Base-by-base conservation (phyloP, 139 green algal genomes). In the Coelastrella sp. region DNA sequence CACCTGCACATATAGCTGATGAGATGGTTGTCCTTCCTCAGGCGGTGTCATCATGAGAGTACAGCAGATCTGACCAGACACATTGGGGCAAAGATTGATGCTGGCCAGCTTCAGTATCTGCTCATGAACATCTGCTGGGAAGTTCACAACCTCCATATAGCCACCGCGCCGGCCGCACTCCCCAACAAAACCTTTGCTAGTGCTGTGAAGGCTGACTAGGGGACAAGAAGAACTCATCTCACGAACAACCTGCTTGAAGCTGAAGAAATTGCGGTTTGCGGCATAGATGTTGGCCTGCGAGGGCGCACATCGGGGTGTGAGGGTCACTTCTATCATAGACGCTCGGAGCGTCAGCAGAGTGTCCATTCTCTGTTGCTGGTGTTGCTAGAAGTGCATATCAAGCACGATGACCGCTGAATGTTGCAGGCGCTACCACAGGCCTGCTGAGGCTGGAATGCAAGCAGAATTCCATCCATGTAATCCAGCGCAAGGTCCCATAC, bases 71-170 rank as follows among this genome's bases (percentile, higher is more conserved):
- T 99, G 97, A 17, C 96, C 96, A 6, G 73, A 89, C 13, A 98
- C 75, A 89, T 99, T 99, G 62, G 96, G 94, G 38, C 96, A 98
- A 35, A 99, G 91, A 85, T 93, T 96, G 93, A 99, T 96, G 87
- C 90, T 96, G 13, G 91, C 89, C 23, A 98, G 88, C 93, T 99
- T 99, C 50, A 96, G 92, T 76, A 99, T 87, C 91, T 98, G 89
- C 37, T 86, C 66, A 34, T 71, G 66, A 21, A 84, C 78, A 34
- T 84, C 78, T 45, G 27, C 41, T 27, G 78, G 62, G 74, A 98
- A 95, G 86, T 95, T 95, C 35, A 94, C 88, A 43, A 96, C 88
- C 91, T 99, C 96, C 81, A 98, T 91, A 90, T 98, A 99, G 30
- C 95, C 95, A 30, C 96, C 96, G 41, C 96, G 90, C 71, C 92